Conservation (phyloP, 169 alveolate genomes). For the Eimeria necatrix region DNA sequence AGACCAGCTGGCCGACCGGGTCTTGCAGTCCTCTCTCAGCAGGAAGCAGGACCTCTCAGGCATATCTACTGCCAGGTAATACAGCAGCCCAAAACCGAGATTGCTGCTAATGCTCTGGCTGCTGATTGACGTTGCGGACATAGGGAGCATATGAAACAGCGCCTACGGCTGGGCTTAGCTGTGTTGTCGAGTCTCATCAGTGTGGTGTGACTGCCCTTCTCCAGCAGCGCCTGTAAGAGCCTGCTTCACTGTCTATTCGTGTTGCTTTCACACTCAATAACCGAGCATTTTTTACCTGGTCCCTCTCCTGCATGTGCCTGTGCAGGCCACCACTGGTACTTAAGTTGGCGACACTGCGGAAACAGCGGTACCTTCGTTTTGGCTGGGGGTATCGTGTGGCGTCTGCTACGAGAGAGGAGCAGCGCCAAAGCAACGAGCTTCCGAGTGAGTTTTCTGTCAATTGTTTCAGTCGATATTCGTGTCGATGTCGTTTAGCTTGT, state of each 20-base stretch:
- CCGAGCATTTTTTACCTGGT: background rate
- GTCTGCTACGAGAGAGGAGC: conserved; percentile 17
- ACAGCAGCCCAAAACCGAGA: background rate
- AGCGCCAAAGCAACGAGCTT: background rate
- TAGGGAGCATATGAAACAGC: too few relatives aligned
- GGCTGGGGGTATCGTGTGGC: conserved; percentile 69
- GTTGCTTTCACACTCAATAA: too few relatives aligned
- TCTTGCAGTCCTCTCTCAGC: conserved; percentile 85
- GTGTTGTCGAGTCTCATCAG: background rate
- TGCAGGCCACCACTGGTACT: conserved; percentile 60
- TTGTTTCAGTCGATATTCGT: background rate
- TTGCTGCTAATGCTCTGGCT: too few relatives aligned
- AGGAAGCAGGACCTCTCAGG: conserved; percentile 85
- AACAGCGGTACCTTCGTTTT: conserved; percentile 49
- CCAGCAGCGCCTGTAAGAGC: too few relatives aligned
- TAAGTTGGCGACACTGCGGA: conserved; percentile 40
- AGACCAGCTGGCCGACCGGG: conserved; percentile 82
- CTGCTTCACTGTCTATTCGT: too few relatives aligned
- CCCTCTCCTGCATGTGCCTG: background rate
- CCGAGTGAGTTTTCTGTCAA: background rate
- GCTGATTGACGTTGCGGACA: too few relatives aligned
- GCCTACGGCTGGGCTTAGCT: too few relatives aligned
- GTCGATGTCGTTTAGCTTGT: background rate
- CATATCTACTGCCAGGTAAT: conserved; percentile 83
- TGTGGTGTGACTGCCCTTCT: too few relatives aligned